phyloP scores from a whole-genome alignment of 2,329 filamentous ascomycete genomes.

The Cordyceps javanica region DNA sequence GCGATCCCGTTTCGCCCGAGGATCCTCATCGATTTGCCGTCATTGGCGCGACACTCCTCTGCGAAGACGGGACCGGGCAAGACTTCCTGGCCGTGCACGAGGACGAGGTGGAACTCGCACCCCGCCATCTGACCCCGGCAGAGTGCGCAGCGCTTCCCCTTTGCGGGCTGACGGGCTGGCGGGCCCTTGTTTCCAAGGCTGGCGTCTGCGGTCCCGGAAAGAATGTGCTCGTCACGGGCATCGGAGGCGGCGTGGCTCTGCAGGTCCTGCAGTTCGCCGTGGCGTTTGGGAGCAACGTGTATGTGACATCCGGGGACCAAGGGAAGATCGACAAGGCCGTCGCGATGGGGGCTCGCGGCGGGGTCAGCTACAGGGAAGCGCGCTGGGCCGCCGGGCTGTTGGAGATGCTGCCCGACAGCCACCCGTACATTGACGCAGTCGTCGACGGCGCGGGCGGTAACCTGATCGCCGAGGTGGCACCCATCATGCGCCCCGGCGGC shows the following conservation, averaged over 20 bases:
- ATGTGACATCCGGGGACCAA: conserved; percentile 67
- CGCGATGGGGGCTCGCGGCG: conserved; percentile 68
- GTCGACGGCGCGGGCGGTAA: conserved; percentile 89
- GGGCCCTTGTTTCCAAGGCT: conserved; percentile 75
- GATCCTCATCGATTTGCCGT: conserved; percentile 51
- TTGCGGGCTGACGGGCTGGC: conserved; percentile 81
- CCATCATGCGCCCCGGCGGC: conserved; percentile 72
- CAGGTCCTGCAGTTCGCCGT: conserved; percentile 74
- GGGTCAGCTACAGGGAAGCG: conserved; percentile 71
- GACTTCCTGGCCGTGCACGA: conserved; percentile 67
- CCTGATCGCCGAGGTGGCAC: conserved; percentile 60
- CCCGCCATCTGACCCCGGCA: conserved; percentile 60
- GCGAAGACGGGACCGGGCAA: conserved; percentile 59
- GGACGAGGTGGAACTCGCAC: conserved; percentile 68
- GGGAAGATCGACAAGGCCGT: conserved; percentile 70
- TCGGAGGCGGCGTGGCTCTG: conserved; percentile 86
- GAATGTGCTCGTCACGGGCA: conserved; percentile 82
- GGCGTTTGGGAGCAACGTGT: conserved; percentile 68
- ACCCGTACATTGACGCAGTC: conserved; percentile 71
- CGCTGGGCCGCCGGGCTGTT: conserved; percentile 76
- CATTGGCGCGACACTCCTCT: conserved; percentile 60
- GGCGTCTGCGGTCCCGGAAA: conserved; percentile 55
- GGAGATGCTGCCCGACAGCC: conserved; percentile 54
- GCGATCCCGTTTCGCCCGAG: conserved; percentile 68
- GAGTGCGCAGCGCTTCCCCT: conserved; percentile 82